Percentiles rank a stretch among this genome's conserved stretches.
Conservation (phyloP, 306 rosid species). For the Sophora flavescens region DNA sequence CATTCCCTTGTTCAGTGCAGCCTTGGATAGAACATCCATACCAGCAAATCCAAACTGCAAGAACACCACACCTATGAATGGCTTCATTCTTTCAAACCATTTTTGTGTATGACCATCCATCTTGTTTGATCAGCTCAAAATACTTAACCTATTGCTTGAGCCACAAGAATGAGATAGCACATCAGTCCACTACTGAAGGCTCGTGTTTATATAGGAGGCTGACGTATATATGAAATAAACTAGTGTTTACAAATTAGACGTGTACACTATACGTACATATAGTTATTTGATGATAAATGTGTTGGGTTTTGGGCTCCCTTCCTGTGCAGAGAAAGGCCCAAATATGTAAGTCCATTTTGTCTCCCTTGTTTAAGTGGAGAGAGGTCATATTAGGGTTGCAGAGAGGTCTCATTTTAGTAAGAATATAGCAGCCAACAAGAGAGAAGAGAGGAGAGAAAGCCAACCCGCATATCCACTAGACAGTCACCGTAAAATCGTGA, state of each 20-base stretch:
- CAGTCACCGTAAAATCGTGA: no score
- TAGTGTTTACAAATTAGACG: background rate
- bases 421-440: no score
- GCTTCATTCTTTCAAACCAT: slow-evolving; percentile 56
- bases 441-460: no score
- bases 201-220: slow-evolving; percentile 47
- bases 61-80: slow-evolving; percentile 82
- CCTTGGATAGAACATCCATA: slow-evolving; percentile 86
- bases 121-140: slow-evolving; percentile 25
- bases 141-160: slow-evolving; percentile 38
- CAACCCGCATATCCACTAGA: no score
- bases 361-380: no score
- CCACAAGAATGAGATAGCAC: slow-evolving; percentile 46
- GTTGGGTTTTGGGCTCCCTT: no score
- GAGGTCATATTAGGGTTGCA: no score
- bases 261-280: slow-evolving; percentile 28
- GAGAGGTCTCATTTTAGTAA: no score
- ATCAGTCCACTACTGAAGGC: background rate
- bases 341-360: no score
- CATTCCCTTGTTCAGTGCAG: slow-evolving; percentile 90
- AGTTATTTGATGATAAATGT: no score
- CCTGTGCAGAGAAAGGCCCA: no score
- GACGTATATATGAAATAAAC: background rate
- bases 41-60: slow-evolving; percentile 92
- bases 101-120: slow-evolving; percentile 47